Evolutionary conservation across 495 filamentous ascomycete species (phyloP), one percentile per base, ranked within the genome.

Genomic region (Aspergillus sclerotioniger): DNA sequence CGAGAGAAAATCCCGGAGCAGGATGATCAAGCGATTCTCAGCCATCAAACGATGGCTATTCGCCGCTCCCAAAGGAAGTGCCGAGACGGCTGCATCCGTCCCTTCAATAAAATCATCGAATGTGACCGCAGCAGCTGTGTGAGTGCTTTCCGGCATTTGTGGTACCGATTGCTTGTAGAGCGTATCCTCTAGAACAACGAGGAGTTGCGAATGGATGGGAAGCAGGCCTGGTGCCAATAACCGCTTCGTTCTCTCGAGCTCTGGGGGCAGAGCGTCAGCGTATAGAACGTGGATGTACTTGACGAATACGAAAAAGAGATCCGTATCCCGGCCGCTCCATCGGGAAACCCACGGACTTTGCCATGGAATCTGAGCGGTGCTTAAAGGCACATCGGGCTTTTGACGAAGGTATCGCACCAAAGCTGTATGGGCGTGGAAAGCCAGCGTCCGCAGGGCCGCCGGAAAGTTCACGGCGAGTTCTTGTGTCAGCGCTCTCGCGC

Each of bases 251-350:
- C 87, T 86, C 59, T 86, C 84, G 8, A 81, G 73, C 8, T 86
- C 84, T 1, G 79, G 59, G 0, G 90, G 89, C 48, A 96, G 75
- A 64, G 92, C 92, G 57, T 95, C 90, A 25, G 87, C 85, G 39
- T 88, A 82, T 7, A 98, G 74, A 46, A 93, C 85, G 67, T 95
- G 88, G 60, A 90, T 94, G 67, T 94, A 87, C 74, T 96, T 97
- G 71, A 87, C 84, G 71, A 98, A 98, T 15, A 96, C 87, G 74
- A 89, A 98, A 65, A 98, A 90, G 46, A 98, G 75, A 72, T 97
- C 94, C 12, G 88, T 96, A 61, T 98, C 94, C 16, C 86, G 84
- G 8, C 94, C 94, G 60, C 82, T 85, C 94, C 94, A 98, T 50
- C 91, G 84, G 29, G 84, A 81, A 6, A 87, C 75, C 94, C 94